Evolutionary conservation across 805 yeast species (phyloP), one percentile per base, ranked within the genome.

Genomic region (Schwanniomyces sp.): DNA sequence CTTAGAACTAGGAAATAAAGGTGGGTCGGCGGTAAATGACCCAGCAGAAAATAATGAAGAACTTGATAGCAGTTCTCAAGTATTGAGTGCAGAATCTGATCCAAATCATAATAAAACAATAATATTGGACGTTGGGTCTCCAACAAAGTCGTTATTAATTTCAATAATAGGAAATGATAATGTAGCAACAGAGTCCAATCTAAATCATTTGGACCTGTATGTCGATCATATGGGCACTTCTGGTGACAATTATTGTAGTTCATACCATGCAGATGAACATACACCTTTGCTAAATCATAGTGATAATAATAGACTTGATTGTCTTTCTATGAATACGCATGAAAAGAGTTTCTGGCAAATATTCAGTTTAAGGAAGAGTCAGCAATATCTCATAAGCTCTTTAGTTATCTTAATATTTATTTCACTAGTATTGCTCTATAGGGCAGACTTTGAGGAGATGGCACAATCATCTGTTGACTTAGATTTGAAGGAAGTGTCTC

Each of bases 401-500:
- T 32, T 32, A 7, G 8, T 14, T 16, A 7, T 32, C 10, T 12
- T 32, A 32, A 4, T 32, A 14, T 32, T 32, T 21, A 5, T 21
- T 21, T 21, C 24, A 16, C 21, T 32, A 32, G 3, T 14, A 14
- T 32, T 32, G 21, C 17, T 9, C 21, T 4, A 14, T 40, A 17
- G 43, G 7, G 34, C 17, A 7, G 43, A 57, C 26, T 39, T 54
- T 25, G 55, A 55, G 30, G 41, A 38, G 5, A 42, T 59, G 7
- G 40, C 58, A n/a, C 44, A 48, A 27, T 52, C 56, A 44, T 58
- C 70, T 2, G 49, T 66, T 10, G 52, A 49, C 14, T 51, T 66
- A 11, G 51, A 59, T 21, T 34, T 67, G 1, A 57, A 64, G 25
- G 54, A 59, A 16, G 50, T 68, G 4, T 54, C 69, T 3, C 47